Base-by-base conservation (phyloP, 805 yeast species). In the Pichia membranifaciens region DNA sequence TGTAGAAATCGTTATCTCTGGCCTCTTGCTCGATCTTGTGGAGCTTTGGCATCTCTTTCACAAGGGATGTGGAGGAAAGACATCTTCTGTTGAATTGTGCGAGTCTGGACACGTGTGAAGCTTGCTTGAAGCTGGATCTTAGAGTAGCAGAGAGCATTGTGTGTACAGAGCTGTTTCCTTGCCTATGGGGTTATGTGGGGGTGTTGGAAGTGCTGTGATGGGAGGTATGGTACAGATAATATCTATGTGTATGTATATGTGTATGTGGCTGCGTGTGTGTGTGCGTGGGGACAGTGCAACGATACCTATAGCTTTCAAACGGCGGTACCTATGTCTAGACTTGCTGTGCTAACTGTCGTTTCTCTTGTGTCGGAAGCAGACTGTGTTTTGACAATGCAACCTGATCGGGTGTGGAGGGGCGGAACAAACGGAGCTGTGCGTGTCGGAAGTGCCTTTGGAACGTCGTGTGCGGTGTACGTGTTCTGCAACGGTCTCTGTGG, bases 1-100 rank as follows among this genome's bases (percentile, higher is more conserved):
- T 56, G 46, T 63, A 64, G 36, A 63, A 58, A 46, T 62, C 67
- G 49, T 64, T 64, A 35, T 59, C 62, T 20, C 53, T 54, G 4
- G 59, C 59, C n/a, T 41, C 43, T 44, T 63, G 65, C 39, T 54
- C 58, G 16, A 53, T 47, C 23, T 48, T 49, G 43, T 54, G 57
- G 44, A 53, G 49, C 37, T 41, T 47, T 20, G 55, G 53, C 31
- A 50, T 39, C 20, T 51, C 38, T 3, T 46, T 52, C 13, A 51
- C 33, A 18, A 33, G 31, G 9, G 35, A 44, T 22, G 50, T 17
- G 15, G 48, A 35, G n/a, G 48, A 32, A 12, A 48, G 38, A 12
- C 38, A 36, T 23, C 40, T 34, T 39, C 44, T 45, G 5, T 35
- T 36, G 29, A 36, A 35, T 22, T 40, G 20, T 25, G 36, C 8